These are phyloP conservation scores for Monosporozyma yasuniensis DNA, from an alignment of 805 yeast genomes.

Conservation along the genomic window DNA sequence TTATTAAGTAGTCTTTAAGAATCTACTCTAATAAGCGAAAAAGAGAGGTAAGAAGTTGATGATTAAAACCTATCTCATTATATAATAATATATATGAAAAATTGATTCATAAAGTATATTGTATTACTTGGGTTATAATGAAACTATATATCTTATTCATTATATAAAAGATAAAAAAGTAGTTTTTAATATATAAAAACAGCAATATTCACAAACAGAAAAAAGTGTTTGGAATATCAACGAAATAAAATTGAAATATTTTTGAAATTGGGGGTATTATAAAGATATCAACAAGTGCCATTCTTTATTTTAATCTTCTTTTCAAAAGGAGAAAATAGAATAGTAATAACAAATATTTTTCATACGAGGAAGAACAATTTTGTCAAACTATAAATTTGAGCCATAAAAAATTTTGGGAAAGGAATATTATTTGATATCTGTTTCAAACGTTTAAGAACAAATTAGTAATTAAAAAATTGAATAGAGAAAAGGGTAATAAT, in stretches of 20 bases:
- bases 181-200: neutral
- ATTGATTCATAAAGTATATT: neutral
- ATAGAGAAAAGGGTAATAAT: neutral
- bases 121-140: neutral
- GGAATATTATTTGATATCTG: neutral
- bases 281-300: neutral
- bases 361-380: no score
- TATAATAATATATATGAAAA: no score
- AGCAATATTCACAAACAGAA: neutral
- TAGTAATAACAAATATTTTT: no score
- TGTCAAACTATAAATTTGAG: neutral
- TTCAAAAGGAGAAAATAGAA: no score
- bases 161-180: neutral
- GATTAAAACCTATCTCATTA: no score
- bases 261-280: neutral
- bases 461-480: neutral
- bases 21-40: no score
- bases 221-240: neutral
- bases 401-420: neutral
- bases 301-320: no score
- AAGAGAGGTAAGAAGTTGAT: no score
- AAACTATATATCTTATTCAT: neutral
- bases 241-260: neutral
- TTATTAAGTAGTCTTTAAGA: no score
- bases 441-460: neutral